Percentiles rank a stretch among this genome's conserved stretches.
These are phyloP conservation scores for Phytophthora foliorum DNA, from an alignment of 352 stramenopile genomes.

Conservation along the genomic window DNA sequence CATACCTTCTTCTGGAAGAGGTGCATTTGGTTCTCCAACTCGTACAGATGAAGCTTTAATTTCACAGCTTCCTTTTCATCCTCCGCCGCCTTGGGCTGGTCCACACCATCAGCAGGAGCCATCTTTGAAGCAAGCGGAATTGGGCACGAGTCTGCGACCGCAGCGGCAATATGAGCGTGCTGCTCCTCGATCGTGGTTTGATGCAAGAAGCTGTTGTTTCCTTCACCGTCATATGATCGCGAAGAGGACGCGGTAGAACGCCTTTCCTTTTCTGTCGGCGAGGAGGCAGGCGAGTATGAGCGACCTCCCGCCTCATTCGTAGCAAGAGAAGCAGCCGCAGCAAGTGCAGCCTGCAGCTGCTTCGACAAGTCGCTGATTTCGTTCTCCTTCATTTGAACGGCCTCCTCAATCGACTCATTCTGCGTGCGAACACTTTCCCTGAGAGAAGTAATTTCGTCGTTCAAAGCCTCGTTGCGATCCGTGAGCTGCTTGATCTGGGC, in stretches of 20 bases:
- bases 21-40: slow-evolving; percentile 54
- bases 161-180: slow-evolving; percentile 49
- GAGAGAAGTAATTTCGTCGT: slow-evolving; percentile 37
- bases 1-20: slow-evolving; percentile 62
- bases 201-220: slow-evolving; percentile 46
- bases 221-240: slow-evolving; percentile 42
- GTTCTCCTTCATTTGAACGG: slow-evolving; percentile 59
- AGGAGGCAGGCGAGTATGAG: slow-evolving; percentile 36
- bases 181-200: slow-evolving; percentile 42
- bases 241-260: slow-evolving; percentile 52
- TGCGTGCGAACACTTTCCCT: slow-evolving; percentile 52
- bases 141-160: slow-evolving; percentile 53
- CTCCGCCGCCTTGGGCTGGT: slow-evolving; percentile 29
- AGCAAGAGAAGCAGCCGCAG: slow-evolving; percentile 35
- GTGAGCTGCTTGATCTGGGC: slow-evolving; percentile 48
- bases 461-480: slow-evolving; percentile 43
- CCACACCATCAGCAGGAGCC: slow-evolving; percentile 6
- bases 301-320: slow-evolving; percentile 32
- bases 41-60: slow-evolving; percentile 55
- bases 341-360: slow-evolving; percentile 55
- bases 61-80: slow-evolving; percentile 55
- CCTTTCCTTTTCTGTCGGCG: slow-evolving; percentile 50
- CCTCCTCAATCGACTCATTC: slow-evolving; percentile 49
- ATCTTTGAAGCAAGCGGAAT: slow-evolving; percentile 50
- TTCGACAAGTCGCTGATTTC: slow-evolving; percentile 60